Base-by-base conservation (phyloP, 2,329 filamentous ascomycete genomes). In the Epichloe baconii region DNA sequence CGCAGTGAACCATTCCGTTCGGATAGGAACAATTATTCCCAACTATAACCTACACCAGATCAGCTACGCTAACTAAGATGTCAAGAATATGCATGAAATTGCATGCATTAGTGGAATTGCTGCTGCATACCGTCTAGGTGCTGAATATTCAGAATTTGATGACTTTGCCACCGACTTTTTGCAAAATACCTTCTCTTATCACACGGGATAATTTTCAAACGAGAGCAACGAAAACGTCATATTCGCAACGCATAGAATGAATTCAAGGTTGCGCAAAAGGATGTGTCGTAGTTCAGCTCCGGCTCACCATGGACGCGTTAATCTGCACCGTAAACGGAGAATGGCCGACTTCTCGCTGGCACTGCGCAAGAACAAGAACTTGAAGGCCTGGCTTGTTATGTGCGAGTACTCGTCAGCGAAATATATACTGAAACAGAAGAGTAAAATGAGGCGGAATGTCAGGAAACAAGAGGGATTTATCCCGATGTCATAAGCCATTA, bases 41-140 rank as follows among this genome's bases (percentile, higher is more conserved):
- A 11, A 21, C n/a, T 38, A 23, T 23, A 21, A 31, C 31, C 3
- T 17, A 4, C 3, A 41, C 6, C 14, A 35, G n/a, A 35, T 17
- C 21, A 36, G 21, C 11, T 15, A 40, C 17, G 38, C 49, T 49
- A 34, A 49, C 34, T 12, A 36, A 21, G 26, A 8, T 12, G 5
- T 17, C 19, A n/a, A 77, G 77, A 83, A 83, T 55, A 80, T 80
- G 58, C 80, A 88, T 57, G 84, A 88, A 59, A 72, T 85, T 10
- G 85, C 84, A 1, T 81, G 82, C 52, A 81, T 88, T 47, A 80
- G 77, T 51, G 83, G 84, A 0, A 85, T 87, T 46, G 80, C 82
- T 4, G 84, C 83, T 2, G 85, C 83, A 0, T 84, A 85, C 50
- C 76, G 79, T 45, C 68, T 87, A 0, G 85, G 84, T 0, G 84